Base-by-base conservation (phyloP, 495 filamentous ascomycete genomes). In the Trichoderma reesei region DNA sequence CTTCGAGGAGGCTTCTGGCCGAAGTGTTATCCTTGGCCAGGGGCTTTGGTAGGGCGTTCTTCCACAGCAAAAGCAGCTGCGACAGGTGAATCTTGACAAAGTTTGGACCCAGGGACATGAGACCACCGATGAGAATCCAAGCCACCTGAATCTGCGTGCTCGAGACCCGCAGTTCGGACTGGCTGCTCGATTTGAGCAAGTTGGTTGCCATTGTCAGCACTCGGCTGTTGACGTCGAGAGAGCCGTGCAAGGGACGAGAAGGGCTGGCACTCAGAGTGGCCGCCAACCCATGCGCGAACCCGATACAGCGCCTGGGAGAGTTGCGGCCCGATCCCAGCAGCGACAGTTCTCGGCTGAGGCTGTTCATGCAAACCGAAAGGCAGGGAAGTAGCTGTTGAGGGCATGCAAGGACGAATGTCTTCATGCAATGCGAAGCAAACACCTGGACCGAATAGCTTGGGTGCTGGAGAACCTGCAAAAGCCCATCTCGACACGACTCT, bases 1-100 rank as follows among this genome's bases (percentile, higher is more conserved):
- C 86, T 72, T 99, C 95, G 9, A 97, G 76, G 62, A 88, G 80
- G 63, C 88, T 89, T 11, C 91, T 82, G 71, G 94, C 86, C 5
- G 86, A 84, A 59, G 87, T 89, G 63, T 93, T 93, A 65, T 97
- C 93, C 74, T 90, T 94, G 33, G 89, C 85, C 11, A 98, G 71
- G n/a, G 95, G 93, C 69, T 91, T 96, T 5, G 94, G 94, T 41
- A 99, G 77, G 3, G 94, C 92, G 75, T 96, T 98, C 73, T 96
- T 96, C 94, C 94, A 99, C 13, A 99, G 80, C n/a, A 98, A 75
- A 62, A 98, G 86, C 56, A 99, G 78, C 73, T 98, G 94, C 3
- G 93, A 93, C 20, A 99, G 81, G 77, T 98, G 94, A 46, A 96
- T 98, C 75, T 99, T 99, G 74, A 98, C 93, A 72, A 99, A 99